Base-by-base conservation (phyloP, 2,329 filamentous ascomycete species). In the Ceratocystis lukuohia region DNA sequence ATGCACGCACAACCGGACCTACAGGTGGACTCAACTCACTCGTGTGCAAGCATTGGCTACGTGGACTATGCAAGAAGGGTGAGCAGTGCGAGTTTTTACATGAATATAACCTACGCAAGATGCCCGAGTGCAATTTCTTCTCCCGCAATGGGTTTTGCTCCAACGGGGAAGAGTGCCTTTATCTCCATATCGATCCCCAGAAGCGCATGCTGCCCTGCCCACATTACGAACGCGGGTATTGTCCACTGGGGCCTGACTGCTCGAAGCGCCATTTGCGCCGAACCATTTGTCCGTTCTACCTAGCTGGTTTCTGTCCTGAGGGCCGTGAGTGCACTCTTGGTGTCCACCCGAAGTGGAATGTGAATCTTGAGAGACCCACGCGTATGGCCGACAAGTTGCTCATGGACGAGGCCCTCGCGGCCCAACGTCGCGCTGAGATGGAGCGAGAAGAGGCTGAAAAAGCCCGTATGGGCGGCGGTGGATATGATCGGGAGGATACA, bases 61-160 rank as follows among this genome's bases (percentile, higher is more conserved):
- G 95, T 70, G 93, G 92, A 0, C 84, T 99, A 22, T 99, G 94
- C 81, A 99, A 99, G 75, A 97, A 97, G 77, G 94, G 93, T 72
- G 88, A 96, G 74, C 85, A 86, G 71, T 99, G 94, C 85, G 94
- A 99, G 79, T 99, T 97, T 73, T 81, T 97, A 62, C 94, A 99
- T 81, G 94, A 97, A 77, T 99, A 96, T 80, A 97, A 99, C 77
- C 83, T 99, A 71, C 87, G 94, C 70, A 92, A 94, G 76, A 97
- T 97, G 91, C 92, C 94, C 69, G 94, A 97, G 78, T 99, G 94
- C 78, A 96, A 96, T 73, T 96, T 96, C 77, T 97, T 93, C 77
- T 87, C 91, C 67, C 84, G 91, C 69, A 96, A 94, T 74, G 91
- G 91, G 66, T 96, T 95, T 75, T 99, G 94, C 78, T 90, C 89